Base-by-base conservation (phyloP, 1,139 yeast species). In the Lodderomyces elongisporus region DNA sequence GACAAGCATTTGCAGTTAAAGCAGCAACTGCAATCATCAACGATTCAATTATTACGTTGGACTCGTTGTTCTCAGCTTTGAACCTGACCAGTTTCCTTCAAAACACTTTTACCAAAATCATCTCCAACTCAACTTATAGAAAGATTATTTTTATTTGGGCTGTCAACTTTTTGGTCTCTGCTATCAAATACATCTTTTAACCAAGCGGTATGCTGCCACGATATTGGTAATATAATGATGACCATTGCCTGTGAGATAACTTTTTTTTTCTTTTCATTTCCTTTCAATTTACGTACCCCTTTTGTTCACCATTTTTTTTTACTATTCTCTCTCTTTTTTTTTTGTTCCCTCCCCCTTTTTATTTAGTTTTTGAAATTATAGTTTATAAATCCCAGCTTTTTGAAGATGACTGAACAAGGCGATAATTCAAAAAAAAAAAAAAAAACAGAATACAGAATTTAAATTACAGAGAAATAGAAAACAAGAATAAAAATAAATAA, bases 1-100 rank as follows among this genome's bases (percentile, higher is more conserved):
- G 52, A 39, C 47, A 46, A 39, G 33, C 27, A 5, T 57, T 57
- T 27, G 46, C 48, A 25, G 50, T 46, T 10, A 43, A 47, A 27
- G 44, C 52, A 32, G 44, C 47, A 21, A 46, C 46, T 10, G 38
- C 45, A 15, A 43, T 54, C 24, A 39, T 49, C 12, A 36, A 45
- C 13, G 47, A 52, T 24, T 36, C 48, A 17, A 36, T 46, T 28
- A 33, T 54, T 21, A 50, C 60, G 8, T 35, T 49, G 13, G 36
- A 34, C 16, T 14, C 17, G 5, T 39, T 44, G 26, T 9, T 44
- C 15, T 30, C 24, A 17, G 41, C 45, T 14, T 38, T 44, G 29
- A 34, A 32, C 14, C 18, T 13, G 14, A 40, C 47, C 3, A 39
- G 39, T n/a, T 33, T 44, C 17, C 31, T 44, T 20, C 28, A 22